Base-by-base conservation (phyloP, 371 early-diverging fungal species). In the Homolaphlyctis polyrhiza region DNA sequence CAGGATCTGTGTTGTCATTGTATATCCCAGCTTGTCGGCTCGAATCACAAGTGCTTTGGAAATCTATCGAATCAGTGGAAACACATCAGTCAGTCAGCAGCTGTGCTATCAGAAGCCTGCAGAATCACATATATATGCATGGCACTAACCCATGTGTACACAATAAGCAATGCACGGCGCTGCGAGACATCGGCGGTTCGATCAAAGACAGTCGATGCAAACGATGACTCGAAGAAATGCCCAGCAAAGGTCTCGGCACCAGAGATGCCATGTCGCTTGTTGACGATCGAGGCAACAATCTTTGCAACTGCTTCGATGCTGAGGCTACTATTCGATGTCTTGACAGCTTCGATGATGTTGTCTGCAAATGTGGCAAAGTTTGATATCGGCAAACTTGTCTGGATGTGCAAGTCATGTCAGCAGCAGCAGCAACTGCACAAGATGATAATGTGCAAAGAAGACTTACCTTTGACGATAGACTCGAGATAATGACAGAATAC, bases 11-110 rank as follows among this genome's bases (percentile, higher is more conserved):
- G 84, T 76, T 0, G 83, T 67, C 68, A 89, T 68, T 29, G 79
- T 78, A 36, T 81, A 85, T 28, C 87, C 87, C 5, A 76, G 57
- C 1, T 75, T 30, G 59, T 84, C 77, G 2, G 85, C 67, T 27
- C 76, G 73, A 34, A 58, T 3, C 27, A 88, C 75, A 62, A 90
- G 70, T 0, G 87, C 87, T 65, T 87, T 87, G 27, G 87, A 75
- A 21, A 86, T 75, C 90, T 86, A 25, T 39, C 18, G 39, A 8
- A 39, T n/a, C n/a, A n/a, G n/a, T n/a, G n/a, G n/a, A n/a, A n/a
- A n/a, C n/a, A n/a, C n/a, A n/a, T 8, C 8, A 18, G 18, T 8
- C 39, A 18, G 18, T 39, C 39, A 39, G 39, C 39, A 39, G 39
- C 11, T 8, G 39, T 8, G 39, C 39, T 18, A 11, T 8, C 8